Evolutionary conservation across 2,329 filamentous ascomycete species (phyloP).

Genomic region (Pseudogymnoascus sp.): DNA sequence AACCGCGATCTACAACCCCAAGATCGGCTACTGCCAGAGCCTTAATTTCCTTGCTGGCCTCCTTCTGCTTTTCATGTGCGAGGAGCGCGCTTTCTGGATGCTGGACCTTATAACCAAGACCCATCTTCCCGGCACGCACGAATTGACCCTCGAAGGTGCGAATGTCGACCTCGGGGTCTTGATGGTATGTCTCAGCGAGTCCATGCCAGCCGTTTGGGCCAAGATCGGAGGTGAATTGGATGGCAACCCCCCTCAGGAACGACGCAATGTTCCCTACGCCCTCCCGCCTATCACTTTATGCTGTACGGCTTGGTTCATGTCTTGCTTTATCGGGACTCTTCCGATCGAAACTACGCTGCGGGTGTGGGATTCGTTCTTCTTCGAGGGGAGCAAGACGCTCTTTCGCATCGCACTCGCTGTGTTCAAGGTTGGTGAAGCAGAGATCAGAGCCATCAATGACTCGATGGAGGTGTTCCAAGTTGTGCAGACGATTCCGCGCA

Average conservation of each 20-base stretch:
- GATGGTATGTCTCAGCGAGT: slow-evolving; percentile 78
- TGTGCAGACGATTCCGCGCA: slow-evolving; percentile 78
- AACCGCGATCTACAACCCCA: slow-evolving; percentile 84
- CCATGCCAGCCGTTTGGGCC: slow-evolving; percentile 74
- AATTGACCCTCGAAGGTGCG: slow-evolving; percentile 80
- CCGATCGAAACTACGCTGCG: slow-evolving; percentile 87
- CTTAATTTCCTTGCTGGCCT: slow-evolving; percentile 91
- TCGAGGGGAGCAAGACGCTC: slow-evolving; percentile 87
- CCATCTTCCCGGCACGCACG: slow-evolving; percentile 86
- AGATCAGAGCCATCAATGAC: slow-evolving; percentile 72
- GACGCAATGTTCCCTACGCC: slow-evolving; percentile 33
- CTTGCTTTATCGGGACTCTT: slow-evolving; percentile 84
- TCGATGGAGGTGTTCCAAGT: slow-evolving; percentile 95
- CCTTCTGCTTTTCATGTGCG: slow-evolving; percentile 77
- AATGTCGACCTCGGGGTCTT: slow-evolving; percentile 92
- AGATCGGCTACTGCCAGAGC: slow-evolving; percentile 91
- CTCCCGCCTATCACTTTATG: slow-evolving; percentile 87
- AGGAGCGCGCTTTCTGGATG: slow-evolving; percentile 89
- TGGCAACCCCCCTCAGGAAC: slow-evolving; percentile 21
- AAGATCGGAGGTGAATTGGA: slow-evolving; percentile 79
- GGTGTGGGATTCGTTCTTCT: slow-evolving; percentile 94
- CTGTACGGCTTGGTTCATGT: slow-evolving; percentile 97
- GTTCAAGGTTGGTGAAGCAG: slow-evolving; percentile 77
- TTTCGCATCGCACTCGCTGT: slow-evolving; percentile 87
- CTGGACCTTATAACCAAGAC: slow-evolving; percentile 84